Evolutionary conservation across 257 asterid species (phyloP), one percentile per base, ranked within the genome.

Genomic region (Solanum paucissectum): DNA sequence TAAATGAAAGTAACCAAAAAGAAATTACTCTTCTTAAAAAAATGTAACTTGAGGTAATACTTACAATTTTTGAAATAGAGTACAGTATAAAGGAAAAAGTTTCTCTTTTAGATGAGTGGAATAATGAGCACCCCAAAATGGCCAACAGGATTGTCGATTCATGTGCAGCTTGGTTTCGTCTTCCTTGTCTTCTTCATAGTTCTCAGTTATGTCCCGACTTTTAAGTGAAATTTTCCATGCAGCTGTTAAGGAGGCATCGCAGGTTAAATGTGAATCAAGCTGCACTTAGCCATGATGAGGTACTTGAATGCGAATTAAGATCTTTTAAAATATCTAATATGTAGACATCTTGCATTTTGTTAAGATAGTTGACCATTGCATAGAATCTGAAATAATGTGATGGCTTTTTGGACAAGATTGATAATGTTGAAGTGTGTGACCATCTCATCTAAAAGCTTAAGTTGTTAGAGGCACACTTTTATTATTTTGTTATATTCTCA

Each of bases 241-340:
- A 96, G 99, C 89, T 96, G 90, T 91, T 96, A 62, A 96, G 99
- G 89, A 94, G 98, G 92, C 98, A 93, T 87, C 98, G 98, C 90
- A 94, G 98, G 91, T 90, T 91, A 90, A 94, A 93, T 93, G 92
- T 88, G 89, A 92, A 90, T 88, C 95, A 93, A 90, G 92, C 93
- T 83, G 90, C 93, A 25, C 92, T 94, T 89, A 92, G 95, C 92
- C 90, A 93, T 86, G 98, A 94, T 29, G 98, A 96, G 99, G 99
- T 96, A 92, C 58, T 37, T 58, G 49, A 73, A 23, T 88, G 88
- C 88, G 40, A 76, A 52, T 83, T 83, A 55, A 69, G 42, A 33
- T 86, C 87, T 36, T 88, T 46, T 84, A 20, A 76, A 76, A 12
- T 76, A 23, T 76, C 23, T 40, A 76, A 76, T 40, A 40, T n/a